A percentile compares a stretch with the other conserved stretches of the same genome.
Conservation (phyloP, 176 grass and related monocot genomes). For the Aegilops longissima region DNA sequence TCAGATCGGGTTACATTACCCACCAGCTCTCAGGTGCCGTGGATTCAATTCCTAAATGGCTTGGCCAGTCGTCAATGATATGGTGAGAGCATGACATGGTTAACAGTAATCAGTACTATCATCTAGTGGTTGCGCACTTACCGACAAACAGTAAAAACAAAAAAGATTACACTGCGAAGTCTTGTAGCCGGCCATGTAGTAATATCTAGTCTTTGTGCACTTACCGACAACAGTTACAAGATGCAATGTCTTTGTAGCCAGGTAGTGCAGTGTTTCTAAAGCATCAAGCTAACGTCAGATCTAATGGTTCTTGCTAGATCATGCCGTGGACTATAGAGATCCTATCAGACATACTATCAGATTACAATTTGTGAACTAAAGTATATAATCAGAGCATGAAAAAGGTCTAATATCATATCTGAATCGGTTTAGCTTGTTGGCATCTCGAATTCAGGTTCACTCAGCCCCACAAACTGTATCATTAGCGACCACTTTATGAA, state of each 20-base stretch:
- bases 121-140: slow-evolving; percentile 15
- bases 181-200: background rate
- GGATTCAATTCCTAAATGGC: slow-evolving; percentile 14
- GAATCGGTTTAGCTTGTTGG: no score
- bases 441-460: no score
- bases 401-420: no score
- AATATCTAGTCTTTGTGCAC: no score
- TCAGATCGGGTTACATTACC: background rate
- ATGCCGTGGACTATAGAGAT: background rate
- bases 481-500: no score
- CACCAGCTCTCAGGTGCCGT: background rate
- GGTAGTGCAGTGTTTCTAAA: background rate
- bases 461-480: no score
- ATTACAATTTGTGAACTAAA: slow-evolving; percentile 2
- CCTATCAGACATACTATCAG: background rate
- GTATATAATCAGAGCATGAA: background rate
- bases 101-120: background rate
- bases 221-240: no score
- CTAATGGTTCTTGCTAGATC: slow-evolving; percentile 1
- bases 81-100: background rate
- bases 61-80: slow-evolving; percentile 2
- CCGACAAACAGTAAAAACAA: slow-evolving; percentile 22
- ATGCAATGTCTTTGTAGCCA: no score
- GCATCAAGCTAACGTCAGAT: slow-evolving; percentile 12
- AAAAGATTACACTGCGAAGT: slow-evolving; percentile 14